phyloP scores from a whole-genome alignment of 208 protist species.

The Trypanosoma vivax region DNA sequence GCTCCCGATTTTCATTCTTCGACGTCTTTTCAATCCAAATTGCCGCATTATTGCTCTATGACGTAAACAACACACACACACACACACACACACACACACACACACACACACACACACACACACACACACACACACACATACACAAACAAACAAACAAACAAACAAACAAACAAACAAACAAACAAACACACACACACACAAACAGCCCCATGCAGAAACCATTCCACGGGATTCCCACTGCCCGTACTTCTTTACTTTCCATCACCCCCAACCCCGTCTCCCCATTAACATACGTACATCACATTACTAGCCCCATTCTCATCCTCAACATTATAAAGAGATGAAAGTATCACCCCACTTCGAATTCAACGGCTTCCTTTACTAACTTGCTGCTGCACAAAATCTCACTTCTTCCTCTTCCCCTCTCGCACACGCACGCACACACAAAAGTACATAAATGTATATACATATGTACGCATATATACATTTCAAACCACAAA shows the following conservation, averaged over 20 bases:
- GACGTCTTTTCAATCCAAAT: no score
- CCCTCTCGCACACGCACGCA: not conserved
- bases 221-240: no score
- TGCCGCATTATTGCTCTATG: no score
- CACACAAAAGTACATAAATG: not conserved
- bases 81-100: not conserved
- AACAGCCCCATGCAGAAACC: not conserved
- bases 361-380: no score
- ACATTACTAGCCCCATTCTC: no score
- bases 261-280: no score
- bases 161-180: not conserved
- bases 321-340: no score
- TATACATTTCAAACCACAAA: not conserved
- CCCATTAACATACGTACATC: no score
- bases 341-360: no score
- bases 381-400: not conserved
- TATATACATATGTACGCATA: constrained; percentile 5
- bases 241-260: no score
- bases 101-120: not conserved
- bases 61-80: not conserved
- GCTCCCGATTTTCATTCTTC: no score
- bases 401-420: not conserved
- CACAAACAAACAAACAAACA: not conserved
- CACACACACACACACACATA: not conserved
- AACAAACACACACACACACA: not conserved